Base-by-base conservation (phyloP, 2,329 filamentous ascomycete species). In the Calonectria henricotiae region DNA sequence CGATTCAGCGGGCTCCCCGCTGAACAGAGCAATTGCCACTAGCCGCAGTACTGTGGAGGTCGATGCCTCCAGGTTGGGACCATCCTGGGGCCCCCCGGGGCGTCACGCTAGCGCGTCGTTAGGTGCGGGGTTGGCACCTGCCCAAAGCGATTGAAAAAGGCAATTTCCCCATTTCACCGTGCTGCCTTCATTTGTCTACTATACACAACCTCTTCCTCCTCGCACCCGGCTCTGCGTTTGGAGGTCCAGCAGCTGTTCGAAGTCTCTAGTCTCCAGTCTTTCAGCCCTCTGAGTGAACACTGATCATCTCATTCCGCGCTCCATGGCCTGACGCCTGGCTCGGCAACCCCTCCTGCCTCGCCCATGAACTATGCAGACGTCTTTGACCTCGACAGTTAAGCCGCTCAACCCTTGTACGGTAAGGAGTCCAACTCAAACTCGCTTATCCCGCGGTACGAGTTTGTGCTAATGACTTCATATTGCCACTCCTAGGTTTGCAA, bases 351-450 rank as follows among this genome's bases (percentile, higher is more conserved):
- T 47, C 35, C 30, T 32, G 11, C 27, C 64, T 43, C 44, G 39
- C 60, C 55, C 46, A 39, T 62, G 44, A 71, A 69, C 68, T 43
- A 77, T 77, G 75, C 71, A 75, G 72, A 64, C 74, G 63, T 63
- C 69, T 27, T 69, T 68, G 23, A 51, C 58, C 9, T 64, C 68
- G 25, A 67, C 62, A 15, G 44, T 51, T 35, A 77, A 74, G 70
- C 75, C 74, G 27, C 58, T 72, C 13, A 77, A 77, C 13, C 75
- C 75, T 35, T 77, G 75, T 66, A 67, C 43, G 5, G 75, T 75
- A 62, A 69, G 75, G 64, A 41, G 49, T 30, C 43, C 67, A 62
- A 62, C 67, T 41, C 37, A n/a, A 3, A 30, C 17, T 61, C 55
- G 55, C 39, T 30, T 44, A 20, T 55, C 30, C 39, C n/a, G 25